Evolutionary conservation across 2,329 filamentous ascomycete genomes (phyloP), one percentile per base, ranked within the genome.

Genomic region (Arthrobotrys megalospora): DNA sequence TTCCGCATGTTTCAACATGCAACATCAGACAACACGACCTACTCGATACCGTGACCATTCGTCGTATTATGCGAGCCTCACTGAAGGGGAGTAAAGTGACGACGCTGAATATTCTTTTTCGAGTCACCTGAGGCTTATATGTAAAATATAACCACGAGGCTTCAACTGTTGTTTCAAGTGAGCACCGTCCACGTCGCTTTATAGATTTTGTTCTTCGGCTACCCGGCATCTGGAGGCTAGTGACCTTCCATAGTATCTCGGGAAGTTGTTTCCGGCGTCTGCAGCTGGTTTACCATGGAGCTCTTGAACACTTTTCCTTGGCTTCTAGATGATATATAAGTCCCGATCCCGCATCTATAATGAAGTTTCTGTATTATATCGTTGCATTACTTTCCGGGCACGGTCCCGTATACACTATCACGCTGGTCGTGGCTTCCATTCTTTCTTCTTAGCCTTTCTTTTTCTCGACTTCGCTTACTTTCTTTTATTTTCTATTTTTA

Each of bases 1-100:
- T 60, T 43, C 53, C 36, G 36, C 28, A 43, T 43, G 55, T 60
- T 60, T 60, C 55, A 60, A 41, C 52, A 60, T 60, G 55, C 55
- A 60, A 60, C 55, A 60, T n/a, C 36, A 8, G 16, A 58, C 55
- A 43, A 60, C 36, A 43, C 55, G 55, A 60, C 55, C 32, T 55
- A 19, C 52, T 4, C 14, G 6, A 16, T 16, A 1, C 48, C 16
- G n/a, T 11, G 6, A 11, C 11, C n/a, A n/a, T 16, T 16, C n/a
- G 41, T 16, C 16, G 41, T 6, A 45, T 45, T 45, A 16, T 45
- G 12, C 41, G n/a, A n/a, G 41, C 7, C 12, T 16, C 6, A 38
- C n/a, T 45, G n/a, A 12, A 45, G 24, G 2, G 36, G 28, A 5
- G 21, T 2, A 38, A 53, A 36, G 32, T 38, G n/a, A 38, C 16